Evolutionary conservation across 805 yeast species (phyloP), one percentile per base, ranked within the genome.

Genomic region (Lipomyces yamanashiensis): DNA sequence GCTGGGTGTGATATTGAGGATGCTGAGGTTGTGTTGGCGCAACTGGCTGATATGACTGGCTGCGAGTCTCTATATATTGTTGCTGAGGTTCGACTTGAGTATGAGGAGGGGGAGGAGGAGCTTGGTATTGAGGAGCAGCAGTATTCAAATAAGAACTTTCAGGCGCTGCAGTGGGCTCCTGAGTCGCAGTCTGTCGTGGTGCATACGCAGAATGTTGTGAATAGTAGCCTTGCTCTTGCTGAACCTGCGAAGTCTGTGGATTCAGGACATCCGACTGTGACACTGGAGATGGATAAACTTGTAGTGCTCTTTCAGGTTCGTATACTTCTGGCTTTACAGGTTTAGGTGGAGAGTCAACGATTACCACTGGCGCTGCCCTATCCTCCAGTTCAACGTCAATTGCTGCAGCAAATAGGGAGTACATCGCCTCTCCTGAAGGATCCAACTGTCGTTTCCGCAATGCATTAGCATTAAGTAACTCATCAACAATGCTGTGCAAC

Each of bases 401-500:
- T 10, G 60, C 53, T 1, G 60, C 60, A 12, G 48, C 34, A 43
- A 47, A 57, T 10, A 57, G 34, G 17, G 17, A 17, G 21, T 13
- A 19, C 60, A 57, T 57, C 7, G 59, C 48, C 13, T 39, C 53
- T 3, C 48, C 44, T 8, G 34, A 15, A n/a, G 48, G 54, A 17
- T 57, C 54, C 5, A 43, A 39, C 10, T 53, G 57, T 15, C 49
- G 55, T 40, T 39, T 13, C 8, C 55, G 40, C 9, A 52, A 34
- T 6, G 55, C 55, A 10, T 40, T 37, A 10, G 55, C 55, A 39
- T 52, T 52, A 19, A 52, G 55, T n/a, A 52, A 28, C 33, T 45
- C 45, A 37, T 52, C 55, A 39, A 52, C 55, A 19, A 52, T 52
- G 9, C 41, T 34, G 9, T 34, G 13, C 19, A 52, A 13, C 34